Conservation (phyloP, 495 filamentous ascomycete genomes). For the Saxophila tyrrhenica region DNA sequence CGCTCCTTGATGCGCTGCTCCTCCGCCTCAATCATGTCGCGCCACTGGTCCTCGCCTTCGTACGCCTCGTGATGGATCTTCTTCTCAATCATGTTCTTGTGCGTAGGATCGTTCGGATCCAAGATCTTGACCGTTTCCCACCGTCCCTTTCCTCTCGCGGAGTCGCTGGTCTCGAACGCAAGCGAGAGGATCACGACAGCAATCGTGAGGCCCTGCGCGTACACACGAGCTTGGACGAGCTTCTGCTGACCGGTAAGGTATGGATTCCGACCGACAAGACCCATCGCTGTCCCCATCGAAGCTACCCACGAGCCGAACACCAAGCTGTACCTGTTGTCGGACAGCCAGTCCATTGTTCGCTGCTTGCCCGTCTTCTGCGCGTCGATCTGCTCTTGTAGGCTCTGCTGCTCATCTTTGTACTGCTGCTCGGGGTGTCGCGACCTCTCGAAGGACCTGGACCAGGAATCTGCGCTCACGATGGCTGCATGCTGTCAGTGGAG, state of each 20-base stretch:
- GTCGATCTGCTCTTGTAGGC: slow-evolving; percentile 39
- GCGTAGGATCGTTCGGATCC: slow-evolving; percentile 58
- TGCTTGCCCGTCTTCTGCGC: slow-evolving; percentile 45
- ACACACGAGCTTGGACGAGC: slow-evolving; percentile 92
- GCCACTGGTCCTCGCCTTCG: slow-evolving; percentile 77
- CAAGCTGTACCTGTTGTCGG: slow-evolving; percentile 80
- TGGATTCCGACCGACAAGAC: slow-evolving; percentile 64
- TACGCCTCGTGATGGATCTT: slow-evolving; percentile 59
- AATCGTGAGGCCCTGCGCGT: slow-evolving; percentile 90
- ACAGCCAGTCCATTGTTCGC: slow-evolving; percentile 46
- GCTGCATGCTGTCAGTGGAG: slow-evolving; percentile 23
- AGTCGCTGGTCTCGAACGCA: slow-evolving; percentile 80
- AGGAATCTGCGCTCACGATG: slow-evolving; percentile 77
- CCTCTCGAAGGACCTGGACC: slow-evolving; percentile 62
- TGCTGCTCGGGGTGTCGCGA: slow-evolving; percentile 49
- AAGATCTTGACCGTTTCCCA: slow-evolving; percentile 64
- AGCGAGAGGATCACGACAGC: slow-evolving; percentile 80
- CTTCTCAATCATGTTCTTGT: slow-evolving; percentile 64
- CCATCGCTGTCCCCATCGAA: slow-evolving; percentile 66
- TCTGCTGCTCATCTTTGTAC: slow-evolving; percentile 52
- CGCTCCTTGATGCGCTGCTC: slow-evolving; percentile 30
- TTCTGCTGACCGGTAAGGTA: slow-evolving; percentile 74
- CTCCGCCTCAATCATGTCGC: slow-evolving; percentile 39
- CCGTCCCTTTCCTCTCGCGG: slow-evolving; percentile 59
- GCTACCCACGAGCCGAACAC: slow-evolving; percentile 75